Conservation (phyloP, 2,329 filamentous ascomycete genomes). For the Ceratocystis diversiconidia region DNA sequence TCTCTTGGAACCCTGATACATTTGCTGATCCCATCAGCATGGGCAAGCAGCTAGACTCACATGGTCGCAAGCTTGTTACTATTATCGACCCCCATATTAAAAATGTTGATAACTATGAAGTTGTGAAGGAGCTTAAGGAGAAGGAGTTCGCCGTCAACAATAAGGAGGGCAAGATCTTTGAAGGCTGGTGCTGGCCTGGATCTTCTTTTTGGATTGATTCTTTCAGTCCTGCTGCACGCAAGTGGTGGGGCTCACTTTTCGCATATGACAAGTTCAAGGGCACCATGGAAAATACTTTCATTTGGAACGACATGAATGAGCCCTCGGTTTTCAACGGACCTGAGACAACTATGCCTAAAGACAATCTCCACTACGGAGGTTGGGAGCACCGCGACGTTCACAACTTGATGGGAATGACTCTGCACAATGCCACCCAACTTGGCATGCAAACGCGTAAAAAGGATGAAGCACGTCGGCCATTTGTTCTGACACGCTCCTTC, state of each 20-base stretch:
- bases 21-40: conserved; percentile 78
- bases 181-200: conserved; percentile 98
- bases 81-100: conserved; percentile 99
- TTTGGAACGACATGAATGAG: conserved; percentile 99
- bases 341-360: conserved; percentile 97
- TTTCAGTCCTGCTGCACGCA: conserved; percentile 80
- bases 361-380: conserved; percentile 78
- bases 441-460: conserved; percentile 74
- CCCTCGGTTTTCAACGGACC: conserved; percentile 97
- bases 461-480: conserved; percentile 72
- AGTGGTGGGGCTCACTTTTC: conserved; percentile 87
- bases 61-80: conserved; percentile 77
- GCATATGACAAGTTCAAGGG: conserved; percentile 80
- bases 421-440: conserved; percentile 85
- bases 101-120: conserved; percentile 62
- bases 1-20: conserved; percentile 84
- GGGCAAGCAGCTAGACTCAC: conserved; percentile 72
- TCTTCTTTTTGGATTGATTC: conserved; percentile 93
- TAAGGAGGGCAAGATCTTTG: conserved; percentile 78
- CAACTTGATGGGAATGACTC: conserved; percentile 89
- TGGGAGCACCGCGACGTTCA: conserved; percentile 98
- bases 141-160: conserved; percentile 75
- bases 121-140: conserved; percentile 68
- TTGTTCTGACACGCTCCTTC: conserved; percentile 84
- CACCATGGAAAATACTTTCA: conserved; percentile 70